Percentiles rank a stretch among this genome's conserved stretches.
These are phyloP conservation scores for Tylopilus subfusipes DNA, from an alignment of 768 basidiomycete species.

Conservation along the genomic window DNA sequence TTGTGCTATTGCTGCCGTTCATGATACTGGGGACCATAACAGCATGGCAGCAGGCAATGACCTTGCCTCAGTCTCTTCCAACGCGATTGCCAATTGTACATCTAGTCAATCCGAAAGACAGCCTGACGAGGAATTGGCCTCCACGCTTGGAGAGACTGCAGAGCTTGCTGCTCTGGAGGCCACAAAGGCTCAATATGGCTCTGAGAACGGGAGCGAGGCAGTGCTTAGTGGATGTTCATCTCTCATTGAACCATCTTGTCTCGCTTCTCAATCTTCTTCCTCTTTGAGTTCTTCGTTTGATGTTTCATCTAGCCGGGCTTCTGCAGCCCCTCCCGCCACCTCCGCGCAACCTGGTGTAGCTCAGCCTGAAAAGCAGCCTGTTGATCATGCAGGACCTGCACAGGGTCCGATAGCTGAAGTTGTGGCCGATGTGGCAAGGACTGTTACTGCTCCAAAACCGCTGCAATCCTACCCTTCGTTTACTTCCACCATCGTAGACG, in stretches of 20 bases:
- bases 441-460: constrained; percentile 26
- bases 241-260: constrained; percentile 31
- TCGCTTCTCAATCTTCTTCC: constrained; percentile 31
- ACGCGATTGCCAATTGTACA: constrained; percentile 12
- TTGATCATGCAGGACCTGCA: constrained; percentile 44
- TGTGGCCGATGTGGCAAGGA: neutral
- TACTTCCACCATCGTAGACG: constrained; percentile 51
- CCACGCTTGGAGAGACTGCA: constrained; percentile 19
- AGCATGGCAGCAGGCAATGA: constrained; percentile 23
- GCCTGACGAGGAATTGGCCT: constrained; percentile 19
- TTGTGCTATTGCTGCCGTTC: constrained; percentile 13
- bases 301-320: constrained; percentile 48
- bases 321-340: constrained; percentile 27
- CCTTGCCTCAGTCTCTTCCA: constrained; percentile 24
- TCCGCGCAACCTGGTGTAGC: constrained; percentile 33
- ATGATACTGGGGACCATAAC: constrained; percentile 14
- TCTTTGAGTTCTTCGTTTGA: constrained; percentile 33
- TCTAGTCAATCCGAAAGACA: constrained; percentile 18
- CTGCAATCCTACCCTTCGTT: constrained; percentile 43
- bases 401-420: constrained; percentile 33
- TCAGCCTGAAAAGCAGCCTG: constrained; percentile 44
- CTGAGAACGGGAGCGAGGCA: constrained; percentile 21
- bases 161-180: constrained; percentile 17
- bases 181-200: constrained; percentile 16
- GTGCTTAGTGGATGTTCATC: constrained; percentile 18